phyloP scores from a whole-genome alignment of 1,284 basidiomycete genomes.

The Rhizoctonia solani region DNA sequence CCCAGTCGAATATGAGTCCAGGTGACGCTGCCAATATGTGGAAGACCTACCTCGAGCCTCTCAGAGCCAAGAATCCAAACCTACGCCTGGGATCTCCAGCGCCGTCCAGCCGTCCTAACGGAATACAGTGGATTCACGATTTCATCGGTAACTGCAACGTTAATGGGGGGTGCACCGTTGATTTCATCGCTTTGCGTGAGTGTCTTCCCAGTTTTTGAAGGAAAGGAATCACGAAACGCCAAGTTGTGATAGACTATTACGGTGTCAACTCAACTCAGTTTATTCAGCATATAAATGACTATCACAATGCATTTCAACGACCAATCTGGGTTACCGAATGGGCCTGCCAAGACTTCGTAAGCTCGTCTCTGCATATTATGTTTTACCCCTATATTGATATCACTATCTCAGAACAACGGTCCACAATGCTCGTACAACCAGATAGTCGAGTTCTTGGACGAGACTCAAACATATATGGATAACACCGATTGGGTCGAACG shows the following conservation, averaged over 20 bases:
- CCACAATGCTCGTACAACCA: slow-evolving; percentile 47
- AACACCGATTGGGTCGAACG: slow-evolving; percentile 51
- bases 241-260: slow-evolving; percentile 27
- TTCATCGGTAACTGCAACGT: slow-evolving; percentile 51
- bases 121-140: slow-evolving; percentile 51
- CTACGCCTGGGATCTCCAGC: slow-evolving; percentile 51
- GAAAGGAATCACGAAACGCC: slow-evolving; percentile 37
- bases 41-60: slow-evolving; percentile 43
- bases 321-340: slow-evolving; percentile 38
- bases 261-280: slow-evolving; percentile 30
- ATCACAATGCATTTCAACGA: slow-evolving; percentile 24
- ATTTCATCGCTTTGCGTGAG: slow-evolving; percentile 52
- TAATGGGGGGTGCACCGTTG: slow-evolving; percentile 49
- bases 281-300: slow-evolving; percentile 31
- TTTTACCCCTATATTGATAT: neutral
- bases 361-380: neutral
- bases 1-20: slow-evolving; percentile 25
- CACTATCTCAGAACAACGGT: neutral
- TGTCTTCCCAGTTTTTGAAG: slow-evolving; percentile 44
- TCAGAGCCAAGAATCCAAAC: slow-evolving; percentile 42
- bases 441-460: slow-evolving; percentile 50
- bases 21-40: slow-evolving; percentile 43
- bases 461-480: slow-evolving; percentile 52
- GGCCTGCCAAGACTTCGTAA: slow-evolving; percentile 37
- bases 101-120: slow-evolving; percentile 48